Conservation (phyloP, 352 stramenopile genomes). For the Phytopythium delawarense region DNA sequence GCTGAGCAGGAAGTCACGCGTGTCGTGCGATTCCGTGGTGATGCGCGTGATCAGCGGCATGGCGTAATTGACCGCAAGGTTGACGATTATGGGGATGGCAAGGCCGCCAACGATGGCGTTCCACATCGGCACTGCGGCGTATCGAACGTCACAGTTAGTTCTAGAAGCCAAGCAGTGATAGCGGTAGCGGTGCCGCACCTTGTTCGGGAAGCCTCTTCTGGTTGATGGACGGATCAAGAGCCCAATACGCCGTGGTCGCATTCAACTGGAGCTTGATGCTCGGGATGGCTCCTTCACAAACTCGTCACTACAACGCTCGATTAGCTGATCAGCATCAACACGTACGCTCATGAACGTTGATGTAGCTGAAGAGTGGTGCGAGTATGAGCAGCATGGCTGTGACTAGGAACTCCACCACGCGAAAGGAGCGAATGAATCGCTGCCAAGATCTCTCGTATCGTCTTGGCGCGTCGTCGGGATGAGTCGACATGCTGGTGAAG, state of each 20-base stretch:
- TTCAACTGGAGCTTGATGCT: constrained; percentile 40
- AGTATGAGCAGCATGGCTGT: constrained; percentile 50
- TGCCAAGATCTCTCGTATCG: background rate
- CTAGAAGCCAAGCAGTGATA: background rate
- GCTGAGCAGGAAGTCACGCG: constrained; percentile 69
- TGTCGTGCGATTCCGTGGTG: constrained; percentile 61
- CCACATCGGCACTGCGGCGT: background rate
- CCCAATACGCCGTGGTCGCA: constrained; percentile 28
- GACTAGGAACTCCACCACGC: background rate
- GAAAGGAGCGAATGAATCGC: background rate
- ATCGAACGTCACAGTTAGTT: too few relatives aligned
- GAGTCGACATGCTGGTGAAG: background rate
- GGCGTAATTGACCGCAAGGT: background rate
- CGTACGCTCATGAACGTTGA: constrained; percentile 45
- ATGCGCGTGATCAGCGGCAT: constrained; percentile 9
- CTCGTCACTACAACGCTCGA: background rate
- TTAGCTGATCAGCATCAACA: background rate
- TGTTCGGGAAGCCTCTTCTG: constrained; percentile 38
- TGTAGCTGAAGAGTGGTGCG: constrained; percentile 43
- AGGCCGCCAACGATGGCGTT: background rate
- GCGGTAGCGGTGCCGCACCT: constrained; percentile 7
- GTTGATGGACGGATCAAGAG: constrained; percentile 50
- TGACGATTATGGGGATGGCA: constrained; percentile 1
- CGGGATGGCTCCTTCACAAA: constrained; percentile 32
- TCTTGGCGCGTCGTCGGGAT: background rate